Conservation (phyloP, 2,329 filamentous ascomycete genomes). For the Didymellaceae sp. region DNA sequence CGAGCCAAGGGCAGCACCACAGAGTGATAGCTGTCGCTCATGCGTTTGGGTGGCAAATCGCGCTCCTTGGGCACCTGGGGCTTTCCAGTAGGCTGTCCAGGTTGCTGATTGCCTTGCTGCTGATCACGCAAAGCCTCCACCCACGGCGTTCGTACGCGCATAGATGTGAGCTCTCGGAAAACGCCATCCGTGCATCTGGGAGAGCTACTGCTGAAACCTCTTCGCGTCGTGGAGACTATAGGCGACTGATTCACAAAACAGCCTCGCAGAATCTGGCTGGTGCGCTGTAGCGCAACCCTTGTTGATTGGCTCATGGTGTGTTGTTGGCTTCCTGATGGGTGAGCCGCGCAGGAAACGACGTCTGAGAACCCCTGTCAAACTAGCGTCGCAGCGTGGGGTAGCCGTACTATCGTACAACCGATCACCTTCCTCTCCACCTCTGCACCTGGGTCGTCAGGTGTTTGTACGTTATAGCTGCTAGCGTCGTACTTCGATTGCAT, state of each 20-base stretch:
- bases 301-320: conserved; percentile 31
- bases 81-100: conserved; percentile 39
- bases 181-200: conserved; percentile 60
- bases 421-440: not conserved
- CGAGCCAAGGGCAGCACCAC: conserved; percentile 73
- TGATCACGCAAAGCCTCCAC: conserved; percentile 67
- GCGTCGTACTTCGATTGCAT: conserved; percentile 5
- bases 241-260: conserved; percentile 7
- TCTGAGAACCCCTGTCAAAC: conserved; percentile 26
- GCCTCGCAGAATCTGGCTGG: conserved; percentile 11
- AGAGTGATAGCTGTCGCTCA: conserved; percentile 74
- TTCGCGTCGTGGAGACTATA: conserved; percentile 3
- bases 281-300: conserved; percentile 28
- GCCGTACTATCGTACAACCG: conserved; percentile 14
- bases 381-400: conserved; percentile 25
- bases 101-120: conserved; percentile 48
- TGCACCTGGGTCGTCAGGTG: not conserved
- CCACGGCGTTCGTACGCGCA: conserved; percentile 67
- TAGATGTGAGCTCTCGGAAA: conserved; percentile 59
- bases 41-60: conserved; percentile 69
- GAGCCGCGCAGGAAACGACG: conserved; percentile 25
- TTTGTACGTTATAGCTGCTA: conserved; percentile 4
- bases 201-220: conserved; percentile 36
- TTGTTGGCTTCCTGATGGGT: conserved; percentile 11
- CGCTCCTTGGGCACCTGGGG: conserved; percentile 54